These are phyloP conservation scores for Kregervanrija delftensis DNA, from an alignment of 805 yeast species.

Conservation along the genomic window DNA sequence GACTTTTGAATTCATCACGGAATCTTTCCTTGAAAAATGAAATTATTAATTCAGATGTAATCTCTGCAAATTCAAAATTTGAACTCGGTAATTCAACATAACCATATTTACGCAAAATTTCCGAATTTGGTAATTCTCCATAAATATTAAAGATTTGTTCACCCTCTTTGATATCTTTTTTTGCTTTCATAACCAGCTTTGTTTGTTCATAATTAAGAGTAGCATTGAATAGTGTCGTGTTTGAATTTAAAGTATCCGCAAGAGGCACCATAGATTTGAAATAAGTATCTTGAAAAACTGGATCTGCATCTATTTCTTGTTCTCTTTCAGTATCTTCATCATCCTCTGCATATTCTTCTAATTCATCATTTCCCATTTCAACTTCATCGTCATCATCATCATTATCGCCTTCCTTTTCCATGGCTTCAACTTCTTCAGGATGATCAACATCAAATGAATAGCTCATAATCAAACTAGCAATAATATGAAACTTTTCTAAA, in stretches of 20 bases:
- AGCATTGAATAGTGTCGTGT: slow-evolving; percentile 72
- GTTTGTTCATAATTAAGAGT: slow-evolving; percentile 46
- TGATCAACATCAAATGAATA: slow-evolving; percentile 81
- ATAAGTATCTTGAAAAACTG: slow-evolving; percentile 25
- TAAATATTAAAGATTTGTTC: slow-evolving; percentile 84
- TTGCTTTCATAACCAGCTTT: slow-evolving; percentile 64
- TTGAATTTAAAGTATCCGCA: slow-evolving; percentile 88
- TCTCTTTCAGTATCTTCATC: slow-evolving; percentile 14
- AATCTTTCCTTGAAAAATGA: slow-evolving; percentile 28
- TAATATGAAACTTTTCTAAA: slow-evolving; percentile 54
- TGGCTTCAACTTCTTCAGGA: slow-evolving; percentile 24
- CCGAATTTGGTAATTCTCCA: slow-evolving; percentile 89
- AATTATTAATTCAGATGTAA: slow-evolving; percentile 40
- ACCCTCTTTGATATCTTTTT: slow-evolving; percentile 49
- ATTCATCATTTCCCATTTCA: slow-evolving; percentile 17
- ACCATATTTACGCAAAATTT: slow-evolving; percentile 83
- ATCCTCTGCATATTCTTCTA: slow-evolving; percentile 12
- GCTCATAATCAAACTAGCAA: slow-evolving; percentile 80
- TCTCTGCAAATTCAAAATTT: slow-evolving; percentile 74
- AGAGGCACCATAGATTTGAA: slow-evolving; percentile 86
- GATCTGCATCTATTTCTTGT: slow-evolving; percentile 15
- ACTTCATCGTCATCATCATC: slow-evolving; percentile 21
- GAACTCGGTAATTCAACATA: slow-evolving; percentile 74
- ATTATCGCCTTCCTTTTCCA: slow-evolving; percentile 23
- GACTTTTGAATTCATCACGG: slow-evolving; percentile 10